A percentile compares a stretch with the other conserved stretches of the same genome.
phyloP scores from a whole-genome alignment of 106 monocot species.

The Dioscorea alata region DNA sequence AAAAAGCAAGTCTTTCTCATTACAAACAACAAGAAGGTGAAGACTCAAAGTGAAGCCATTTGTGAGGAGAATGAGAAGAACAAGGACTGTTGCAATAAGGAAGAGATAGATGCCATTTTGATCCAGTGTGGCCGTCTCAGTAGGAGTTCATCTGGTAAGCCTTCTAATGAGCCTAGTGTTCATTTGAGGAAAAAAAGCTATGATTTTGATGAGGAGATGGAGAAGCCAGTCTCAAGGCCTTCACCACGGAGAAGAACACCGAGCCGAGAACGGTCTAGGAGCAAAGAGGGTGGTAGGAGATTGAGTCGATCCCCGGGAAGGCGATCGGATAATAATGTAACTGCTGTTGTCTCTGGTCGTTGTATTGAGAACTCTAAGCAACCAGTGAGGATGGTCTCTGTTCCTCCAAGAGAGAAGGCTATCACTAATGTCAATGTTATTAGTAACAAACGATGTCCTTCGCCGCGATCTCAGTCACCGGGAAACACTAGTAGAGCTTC shows the following conservation, averaged over 20 bases:
- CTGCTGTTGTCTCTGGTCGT: neutral
- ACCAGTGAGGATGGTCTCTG: conserved; percentile 77
- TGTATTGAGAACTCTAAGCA: conserved; percentile 15
- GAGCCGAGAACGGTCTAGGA: conserved; percentile 62
- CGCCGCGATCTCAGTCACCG: conserved; percentile 55
- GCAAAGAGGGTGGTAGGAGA: conserved; percentile 58
- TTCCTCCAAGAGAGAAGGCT: conserved; percentile 64
- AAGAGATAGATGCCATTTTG: conserved; percentile 90
- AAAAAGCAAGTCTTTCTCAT: conserved; percentile 36
- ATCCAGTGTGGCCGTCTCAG: conserved; percentile 97
- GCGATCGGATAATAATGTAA: conserved; percentile 37
- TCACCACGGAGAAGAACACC: conserved; percentile 60
- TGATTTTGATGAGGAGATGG: conserved; percentile 60
- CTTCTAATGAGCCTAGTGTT: conserved; percentile 1
- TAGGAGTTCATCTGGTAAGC: conserved; percentile 67
- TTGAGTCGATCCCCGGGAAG: conserved; percentile 76
- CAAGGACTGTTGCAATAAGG: conserved; percentile 62
- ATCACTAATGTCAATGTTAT: neutral
- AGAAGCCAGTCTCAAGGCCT: conserved; percentile 30
- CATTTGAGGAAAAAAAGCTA: conserved; percentile 69
- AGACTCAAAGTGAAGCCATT: neutral
- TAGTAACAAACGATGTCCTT: conserved; percentile 11
- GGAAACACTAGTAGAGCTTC: conserved; percentile 18
- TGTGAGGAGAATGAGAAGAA: neutral
- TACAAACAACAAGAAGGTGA: conserved; percentile 19